Percentiles rank a stretch among this genome's conserved stretches.
These are phyloP conservation scores for Haplosporangium sp. DNA, from an alignment of 371 early-diverging fungal genomes.

Conservation along the genomic window DNA sequence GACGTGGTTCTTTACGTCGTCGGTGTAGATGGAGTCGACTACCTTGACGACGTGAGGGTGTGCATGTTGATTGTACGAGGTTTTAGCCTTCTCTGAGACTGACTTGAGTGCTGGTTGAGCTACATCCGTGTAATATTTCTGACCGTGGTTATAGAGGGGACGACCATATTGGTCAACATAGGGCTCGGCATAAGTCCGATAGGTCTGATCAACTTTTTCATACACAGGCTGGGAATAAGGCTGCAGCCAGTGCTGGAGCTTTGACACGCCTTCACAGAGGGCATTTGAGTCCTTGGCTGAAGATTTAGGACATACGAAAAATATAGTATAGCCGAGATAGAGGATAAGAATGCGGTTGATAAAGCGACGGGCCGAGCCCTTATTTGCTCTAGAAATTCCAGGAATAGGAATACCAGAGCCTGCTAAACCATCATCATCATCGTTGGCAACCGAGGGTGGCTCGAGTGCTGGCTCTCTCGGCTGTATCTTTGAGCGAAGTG, in stretches of 20 bases:
- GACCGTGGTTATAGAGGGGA: slow-evolving; percentile 32
- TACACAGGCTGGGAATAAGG: slow-evolving; percentile 31
- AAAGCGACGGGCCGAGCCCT: slow-evolving; percentile 16
- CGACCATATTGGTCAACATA: slow-evolving; percentile 43
- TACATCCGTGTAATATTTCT: slow-evolving; percentile 31
- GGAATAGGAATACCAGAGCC: slow-evolving; percentile 7
- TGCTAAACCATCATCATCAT: background rate
- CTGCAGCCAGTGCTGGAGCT: slow-evolving; percentile 27
- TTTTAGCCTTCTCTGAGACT: slow-evolving; percentile 24
- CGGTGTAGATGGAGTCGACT: slow-evolving; percentile 29
- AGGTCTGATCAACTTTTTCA: slow-evolving; percentile 22
- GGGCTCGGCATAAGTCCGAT: slow-evolving; percentile 41
- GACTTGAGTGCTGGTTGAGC: slow-evolving; percentile 33
- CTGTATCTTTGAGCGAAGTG: background rate
- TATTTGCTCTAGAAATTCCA: background rate
- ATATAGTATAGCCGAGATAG: slow-evolving; percentile 38
- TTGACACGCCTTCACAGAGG: slow-evolving; percentile 22
- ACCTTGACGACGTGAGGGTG: slow-evolving; percentile 44
- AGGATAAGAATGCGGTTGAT: slow-evolving; percentile 19
- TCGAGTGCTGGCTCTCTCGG: slow-evolving; percentile 11
- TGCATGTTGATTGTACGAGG: slow-evolving; percentile 33
- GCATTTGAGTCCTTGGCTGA: slow-evolving; percentile 6
- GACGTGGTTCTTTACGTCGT: slow-evolving; percentile 30
- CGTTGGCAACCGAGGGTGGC: background rate
- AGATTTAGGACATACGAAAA: slow-evolving; percentile 41